Evolutionary conservation across 169 alveolate genomes (phyloP), one percentile per base, ranked within the genome.

Genomic region (Eimeria brunetti): DNA sequence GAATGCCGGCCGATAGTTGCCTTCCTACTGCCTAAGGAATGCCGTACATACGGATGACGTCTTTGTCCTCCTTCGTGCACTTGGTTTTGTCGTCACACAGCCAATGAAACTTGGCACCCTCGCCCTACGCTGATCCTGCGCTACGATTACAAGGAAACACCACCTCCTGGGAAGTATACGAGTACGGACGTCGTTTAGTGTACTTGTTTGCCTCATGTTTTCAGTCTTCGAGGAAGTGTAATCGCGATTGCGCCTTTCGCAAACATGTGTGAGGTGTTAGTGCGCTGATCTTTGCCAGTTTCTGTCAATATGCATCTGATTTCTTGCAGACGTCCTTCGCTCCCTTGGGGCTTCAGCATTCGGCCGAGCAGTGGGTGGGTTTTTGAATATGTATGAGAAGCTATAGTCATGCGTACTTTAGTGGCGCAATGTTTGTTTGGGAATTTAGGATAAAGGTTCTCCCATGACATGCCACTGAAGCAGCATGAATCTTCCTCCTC

Each of bases 141-240:
- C 46, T 94, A 94, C 67, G 96, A 94, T 67, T 94, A 84, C 81
- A 91, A 94, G 78, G 96, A 83, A 33, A 53, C 67, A n/a, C 96
- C 94, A 46, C 94, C 94, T 6, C 96, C 96, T 12, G 96, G 96
- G 27, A 62, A 44, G 24, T 94, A 75, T 84, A 81, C 71, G 22
- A 78, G 95, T 90, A 38, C 30, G 95, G 91, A 22, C 78, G 9
- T 8, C 78, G 36, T 36, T 33, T 30, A 16, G 36, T 33, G n/a
- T 36, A 24, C 60, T 9, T 38, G 1, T 67, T 16, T 38, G 33
- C 38, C 33, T 3, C 62, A 22, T 58, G 12, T 3, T 14, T 30
- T 38, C 38, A 36, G 80, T 78, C 30, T 51, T 27, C 51, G 30
- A 69, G 46, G 76, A 67, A 27, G 24, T 1, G 22, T n/a, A 4